Conservation (phyloP, 2,329 filamentous ascomycete genomes). For the Penicillium frequentans region DNA sequence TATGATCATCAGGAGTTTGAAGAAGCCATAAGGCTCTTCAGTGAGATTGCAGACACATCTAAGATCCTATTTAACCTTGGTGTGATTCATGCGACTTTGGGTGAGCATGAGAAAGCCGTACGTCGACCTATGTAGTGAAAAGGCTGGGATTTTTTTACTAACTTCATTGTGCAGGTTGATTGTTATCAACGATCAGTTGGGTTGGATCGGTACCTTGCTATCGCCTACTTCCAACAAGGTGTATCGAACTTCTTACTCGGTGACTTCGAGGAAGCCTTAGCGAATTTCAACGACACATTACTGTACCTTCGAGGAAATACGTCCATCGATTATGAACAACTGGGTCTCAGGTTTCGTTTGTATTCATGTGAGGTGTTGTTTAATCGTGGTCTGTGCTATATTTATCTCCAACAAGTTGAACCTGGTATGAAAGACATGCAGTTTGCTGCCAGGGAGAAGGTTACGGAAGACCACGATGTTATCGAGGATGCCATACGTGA, state of each 20-base stretch:
- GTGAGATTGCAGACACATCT: slow-evolving; percentile 86
- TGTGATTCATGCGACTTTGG: slow-evolving; percentile 93
- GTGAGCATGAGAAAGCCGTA: slow-evolving; percentile 94
- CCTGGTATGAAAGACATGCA: slow-evolving; percentile 86
- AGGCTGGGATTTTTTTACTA: neutral
- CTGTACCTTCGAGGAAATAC: slow-evolving; percentile 93
- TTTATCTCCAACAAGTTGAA: slow-evolving; percentile 90
- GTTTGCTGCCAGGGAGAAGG: slow-evolving; percentile 92
- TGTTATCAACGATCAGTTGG: slow-evolving; percentile 90
- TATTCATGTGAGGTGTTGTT: slow-evolving; percentile 98
- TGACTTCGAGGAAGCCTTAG: slow-evolving; percentile 94
- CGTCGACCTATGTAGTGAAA: neutral
- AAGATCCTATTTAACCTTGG: slow-evolving; percentile 99
- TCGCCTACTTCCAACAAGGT: slow-evolving; percentile 97
- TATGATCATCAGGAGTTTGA: slow-evolving; percentile 99
- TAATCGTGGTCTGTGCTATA: slow-evolving; percentile 95
- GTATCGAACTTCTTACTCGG: slow-evolving; percentile 97
- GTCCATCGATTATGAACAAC: slow-evolving; percentile 95
- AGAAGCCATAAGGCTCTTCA: slow-evolving; percentile 79
- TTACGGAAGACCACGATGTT: slow-evolving; percentile 93
- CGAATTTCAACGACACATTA: slow-evolving; percentile 98
- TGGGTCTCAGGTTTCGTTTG: slow-evolving; percentile 92
- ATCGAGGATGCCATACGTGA: slow-evolving; percentile 96
- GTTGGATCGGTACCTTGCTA: slow-evolving; percentile 91
- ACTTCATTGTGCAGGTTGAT: slow-evolving; percentile 67